These are phyloP conservation scores for Thalassiosira livingstoniorum DNA, from an alignment of 352 stramenopile species.

Conservation along the genomic window DNA sequence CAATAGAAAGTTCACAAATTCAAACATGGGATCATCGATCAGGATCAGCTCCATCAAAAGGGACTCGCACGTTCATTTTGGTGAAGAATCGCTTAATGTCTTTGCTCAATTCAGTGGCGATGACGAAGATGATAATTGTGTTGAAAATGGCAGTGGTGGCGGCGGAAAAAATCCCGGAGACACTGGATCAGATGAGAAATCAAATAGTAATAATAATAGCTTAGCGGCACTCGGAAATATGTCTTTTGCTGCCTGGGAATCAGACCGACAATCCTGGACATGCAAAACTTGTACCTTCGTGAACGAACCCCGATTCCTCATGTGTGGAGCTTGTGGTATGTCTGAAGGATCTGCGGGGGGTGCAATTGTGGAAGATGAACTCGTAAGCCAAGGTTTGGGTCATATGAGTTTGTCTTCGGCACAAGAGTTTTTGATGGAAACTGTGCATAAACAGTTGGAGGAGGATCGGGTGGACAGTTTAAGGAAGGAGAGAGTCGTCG, in stretches of 20 bases:
- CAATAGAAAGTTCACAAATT: neutral
- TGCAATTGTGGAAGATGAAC: neutral
- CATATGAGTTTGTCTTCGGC: neutral
- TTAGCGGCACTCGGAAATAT: slow-evolving; percentile 11
- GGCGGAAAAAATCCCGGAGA: neutral
- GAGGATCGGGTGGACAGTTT: neutral
- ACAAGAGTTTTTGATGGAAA: slow-evolving; percentile 11
- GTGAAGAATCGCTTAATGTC: neutral
- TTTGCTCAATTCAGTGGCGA: neutral
- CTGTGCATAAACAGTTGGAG: slow-evolving; percentile 12
- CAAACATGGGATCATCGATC: no score
- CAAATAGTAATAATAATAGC: no score
- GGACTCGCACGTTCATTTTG: neutral
- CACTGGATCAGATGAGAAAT: no score
- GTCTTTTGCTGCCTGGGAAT: slow-evolving; percentile 26
- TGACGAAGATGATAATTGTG: neutral
- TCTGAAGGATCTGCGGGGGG: slow-evolving; percentile 3
- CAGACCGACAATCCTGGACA: slow-evolving; percentile 7
- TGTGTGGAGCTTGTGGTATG: slow-evolving; percentile 23
- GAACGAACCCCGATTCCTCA: slow-evolving; percentile 14
- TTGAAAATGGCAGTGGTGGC: neutral
- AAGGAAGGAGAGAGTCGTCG: slow-evolving; percentile 2
- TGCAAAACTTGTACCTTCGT: slow-evolving; percentile 27
- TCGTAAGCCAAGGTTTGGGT: slow-evolving; percentile 1
- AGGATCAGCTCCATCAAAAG: neutral